Percentiles rank a stretch among this genome's conserved stretches.
Evolutionary conservation across 495 filamentous ascomycete species (phyloP).

Genomic region (Xylona heveae): DNA sequence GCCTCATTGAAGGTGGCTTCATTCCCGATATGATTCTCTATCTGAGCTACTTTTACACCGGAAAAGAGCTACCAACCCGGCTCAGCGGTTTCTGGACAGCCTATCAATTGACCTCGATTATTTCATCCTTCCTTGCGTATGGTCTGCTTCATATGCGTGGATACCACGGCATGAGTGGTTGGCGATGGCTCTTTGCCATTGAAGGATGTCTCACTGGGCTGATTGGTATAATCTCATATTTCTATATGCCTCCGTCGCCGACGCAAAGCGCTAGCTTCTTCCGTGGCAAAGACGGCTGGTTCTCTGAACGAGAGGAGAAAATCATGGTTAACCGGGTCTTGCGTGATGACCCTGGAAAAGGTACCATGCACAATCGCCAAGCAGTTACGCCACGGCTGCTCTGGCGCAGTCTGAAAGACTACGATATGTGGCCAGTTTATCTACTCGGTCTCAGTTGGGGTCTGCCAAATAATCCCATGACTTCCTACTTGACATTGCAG

Average conservation of each 20-base stretch:
- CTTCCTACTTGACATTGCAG: slow-evolving; percentile 26
- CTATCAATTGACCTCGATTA: slow-evolving; percentile 40
- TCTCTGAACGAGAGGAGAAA: slow-evolving; percentile 31
- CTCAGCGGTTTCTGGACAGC: slow-evolving; percentile 52
- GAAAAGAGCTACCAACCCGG: slow-evolving; percentile 30
- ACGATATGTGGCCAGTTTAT: slow-evolving; percentile 38
- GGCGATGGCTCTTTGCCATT: slow-evolving; percentile 49
- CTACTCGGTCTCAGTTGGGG: slow-evolving; percentile 21
- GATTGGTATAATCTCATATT: slow-evolving; percentile 29
- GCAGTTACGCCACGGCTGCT: slow-evolving; percentile 23
- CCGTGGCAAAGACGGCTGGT: slow-evolving; percentile 35
- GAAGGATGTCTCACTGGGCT: slow-evolving; percentile 30
- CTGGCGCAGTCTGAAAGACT: slow-evolving; percentile 27
- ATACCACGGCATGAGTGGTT: slow-evolving; percentile 36
- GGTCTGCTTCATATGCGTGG: slow-evolving; percentile 48
- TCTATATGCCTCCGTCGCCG: slow-evolving; percentile 28
- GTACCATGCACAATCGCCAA: slow-evolving; percentile 40
- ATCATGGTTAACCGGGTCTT: slow-evolving; percentile 42
- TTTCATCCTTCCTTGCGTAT: slow-evolving; percentile 48
- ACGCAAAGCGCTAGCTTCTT: slow-evolving; percentile 32
- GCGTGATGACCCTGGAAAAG: slow-evolving; percentile 42
- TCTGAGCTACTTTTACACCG: slow-evolving; percentile 15
- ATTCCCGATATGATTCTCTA: slow-evolving; percentile 20
- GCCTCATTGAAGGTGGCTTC: slow-evolving; percentile 59
- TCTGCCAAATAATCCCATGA: slow-evolving; percentile 25